Conservation (phyloP, 305 asterid genomes). For the Solanum hybrid region DNA sequence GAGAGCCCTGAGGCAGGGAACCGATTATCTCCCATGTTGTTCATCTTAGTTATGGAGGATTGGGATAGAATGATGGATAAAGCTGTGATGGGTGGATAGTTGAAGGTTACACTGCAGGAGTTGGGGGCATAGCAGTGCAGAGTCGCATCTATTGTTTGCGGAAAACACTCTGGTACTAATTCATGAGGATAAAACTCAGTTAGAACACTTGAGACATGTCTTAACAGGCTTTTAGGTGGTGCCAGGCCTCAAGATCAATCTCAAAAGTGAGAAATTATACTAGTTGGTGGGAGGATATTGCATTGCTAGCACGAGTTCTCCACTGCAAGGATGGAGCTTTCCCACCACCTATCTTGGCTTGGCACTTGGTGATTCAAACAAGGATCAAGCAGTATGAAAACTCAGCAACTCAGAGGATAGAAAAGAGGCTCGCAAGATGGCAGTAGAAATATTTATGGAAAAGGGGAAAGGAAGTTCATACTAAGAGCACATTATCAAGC, state of each 20-base stretch:
- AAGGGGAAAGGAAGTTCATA: background rate
- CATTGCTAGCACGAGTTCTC: background rate
- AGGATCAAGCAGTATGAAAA: background rate
- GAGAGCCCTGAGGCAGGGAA: background rate
- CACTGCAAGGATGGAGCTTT: background rate
- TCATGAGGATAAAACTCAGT: background rate
- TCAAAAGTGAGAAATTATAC: background rate
- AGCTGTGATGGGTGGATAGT: background rate
- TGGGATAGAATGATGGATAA: background rate
- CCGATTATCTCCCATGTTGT: background rate
- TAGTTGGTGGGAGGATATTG: background rate
- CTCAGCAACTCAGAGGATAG: background rate
- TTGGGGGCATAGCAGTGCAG: background rate
- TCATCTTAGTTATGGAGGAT: background rate
- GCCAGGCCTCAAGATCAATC: background rate
- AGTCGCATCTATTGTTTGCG: background rate
- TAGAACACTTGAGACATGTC: background rate
- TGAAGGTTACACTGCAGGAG: background rate
- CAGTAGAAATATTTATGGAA: background rate
- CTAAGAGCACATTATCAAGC: background rate
- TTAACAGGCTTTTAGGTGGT: background rate
- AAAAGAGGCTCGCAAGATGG: background rate
- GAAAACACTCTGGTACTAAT: background rate
- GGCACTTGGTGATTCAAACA: background rate
- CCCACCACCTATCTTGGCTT: background rate